Base-by-base conservation (phyloP, 495 filamentous ascomycete species). In the Parathielavia hyrcaniae region DNA sequence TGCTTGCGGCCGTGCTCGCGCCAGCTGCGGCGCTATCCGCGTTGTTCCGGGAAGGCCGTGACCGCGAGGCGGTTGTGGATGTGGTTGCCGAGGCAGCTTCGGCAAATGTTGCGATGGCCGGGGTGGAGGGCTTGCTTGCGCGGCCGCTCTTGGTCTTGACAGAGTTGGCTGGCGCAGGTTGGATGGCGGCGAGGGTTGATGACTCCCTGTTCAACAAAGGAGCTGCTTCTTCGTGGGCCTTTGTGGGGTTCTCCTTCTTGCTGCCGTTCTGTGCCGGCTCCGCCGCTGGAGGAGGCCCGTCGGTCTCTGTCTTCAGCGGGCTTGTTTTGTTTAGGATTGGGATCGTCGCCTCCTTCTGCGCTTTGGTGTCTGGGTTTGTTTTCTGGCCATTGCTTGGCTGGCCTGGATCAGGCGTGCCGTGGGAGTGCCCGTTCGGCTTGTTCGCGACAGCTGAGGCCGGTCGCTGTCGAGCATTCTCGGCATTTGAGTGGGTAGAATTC, bases 111-210 rank as follows among this genome's bases (percentile, higher is more conserved):
- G 74, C 71, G 23, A 79, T 58, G 4, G 78, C 78, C 11, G 81
- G 81, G 3, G 81, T 83, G 16, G 79, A 85, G 2, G 81, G 87
- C 67, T 90, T 90, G 64, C 78, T 81, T 7, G 79, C 77, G 52
- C 79, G 71, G 19, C 79, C 79, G 58, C 78, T 81, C 69, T 82
- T 81, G 1, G 78, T 81, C 11, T 73, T 81, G 17, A 77, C 68
- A 11, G 64, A 62, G 2, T 60, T 52, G 36, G 67, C 53, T n/a
- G 64, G 59, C 1, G 67, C 64, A 20, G 71, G 71, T n/a, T 67
- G 58, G 26, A 69, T 65, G 20, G 66, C 56, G 20, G 66, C 56
- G 11, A 57, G 64, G 8, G 64, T 51, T 26, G 61, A 55, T 11
- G 67, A 35, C 43, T 77, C 73, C 57, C 61, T 69, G 44, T 66